phyloP scores from a whole-genome alignment of 768 basidiomycete species.

The Chiua virens region DNA sequence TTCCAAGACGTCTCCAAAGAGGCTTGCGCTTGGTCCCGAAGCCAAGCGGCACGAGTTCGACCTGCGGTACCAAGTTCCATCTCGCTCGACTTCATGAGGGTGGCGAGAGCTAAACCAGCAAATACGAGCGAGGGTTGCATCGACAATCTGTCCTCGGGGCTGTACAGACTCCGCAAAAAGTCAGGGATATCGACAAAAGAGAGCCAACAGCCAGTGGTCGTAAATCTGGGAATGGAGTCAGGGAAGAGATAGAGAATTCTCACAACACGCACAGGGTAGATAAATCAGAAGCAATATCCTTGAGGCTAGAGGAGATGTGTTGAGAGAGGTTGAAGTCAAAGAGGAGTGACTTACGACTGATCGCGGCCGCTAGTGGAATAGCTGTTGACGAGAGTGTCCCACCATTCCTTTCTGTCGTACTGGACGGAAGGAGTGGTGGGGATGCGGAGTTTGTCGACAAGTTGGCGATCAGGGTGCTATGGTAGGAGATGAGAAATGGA shows the following conservation, averaged over 20 bases:
- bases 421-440: slow-evolving; percentile 30
- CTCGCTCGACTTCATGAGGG: slow-evolving; percentile 71
- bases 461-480: slow-evolving; percentile 30
- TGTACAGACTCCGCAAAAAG: slow-evolving; percentile 52
- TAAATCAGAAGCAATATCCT: slow-evolving; percentile 51
- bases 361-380: slow-evolving; percentile 39
- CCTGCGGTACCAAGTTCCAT: slow-evolving; percentile 55
- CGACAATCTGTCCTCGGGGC: slow-evolving; percentile 48
- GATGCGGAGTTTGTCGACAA: slow-evolving; percentile 28
- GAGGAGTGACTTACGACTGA: slow-evolving; percentile 37
- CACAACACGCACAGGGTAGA: slow-evolving; percentile 46
- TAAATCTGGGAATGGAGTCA: slow-evolving; percentile 46
- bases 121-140: slow-evolving; percentile 75
- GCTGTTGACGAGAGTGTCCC: slow-evolving; percentile 46
- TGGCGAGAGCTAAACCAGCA: slow-evolving; percentile 67
- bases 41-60: slow-evolving; percentile 54
- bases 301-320: slow-evolving; percentile 35
- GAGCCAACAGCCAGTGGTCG: slow-evolving; percentile 63
- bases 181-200: slow-evolving; percentile 63
- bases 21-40: slow-evolving; percentile 56
- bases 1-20: slow-evolving; percentile 53
- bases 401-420: slow-evolving; percentile 43
- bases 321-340: background rate
- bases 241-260: slow-evolving; percentile 1
- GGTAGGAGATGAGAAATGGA: background rate